Conservation (phyloP, 164 flowering plant genomes). For the Kalanchoe fedtschenkoi region DNA sequence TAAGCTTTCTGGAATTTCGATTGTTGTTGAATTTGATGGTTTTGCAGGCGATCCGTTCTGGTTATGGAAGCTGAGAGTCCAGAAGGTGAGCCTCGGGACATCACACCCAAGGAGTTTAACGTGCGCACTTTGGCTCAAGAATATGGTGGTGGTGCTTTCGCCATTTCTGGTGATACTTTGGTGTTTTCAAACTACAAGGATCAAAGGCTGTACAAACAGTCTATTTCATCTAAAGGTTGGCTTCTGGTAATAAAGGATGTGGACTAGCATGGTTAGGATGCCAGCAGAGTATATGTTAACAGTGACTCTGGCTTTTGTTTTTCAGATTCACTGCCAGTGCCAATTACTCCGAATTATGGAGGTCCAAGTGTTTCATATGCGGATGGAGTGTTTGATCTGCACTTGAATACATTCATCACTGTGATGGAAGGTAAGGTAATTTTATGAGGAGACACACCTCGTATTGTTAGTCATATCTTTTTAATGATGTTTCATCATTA, state of each 20-base stretch:
- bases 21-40: not conserved
- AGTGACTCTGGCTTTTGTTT: not conserved
- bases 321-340: conserved; percentile 25
- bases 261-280: not conserved
- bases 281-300: not conserved
- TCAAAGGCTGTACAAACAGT: conserved; percentile 80
- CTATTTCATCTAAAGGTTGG: conserved; percentile 41
- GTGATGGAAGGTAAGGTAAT: conserved; percentile 38
- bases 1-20: not conserved
- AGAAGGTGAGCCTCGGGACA: conserved; percentile 52
- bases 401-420: conserved; percentile 27
- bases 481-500: not conserved
- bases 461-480: not conserved
- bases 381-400: conserved; percentile 43
- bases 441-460: not conserved
- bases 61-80: conserved; percentile 45
- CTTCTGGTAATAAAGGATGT: not conserved
- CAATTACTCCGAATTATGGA: conserved; percentile 42
- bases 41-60: conserved; percentile 59
- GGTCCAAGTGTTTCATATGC: conserved; percentile 30
- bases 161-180: conserved; percentile 42
- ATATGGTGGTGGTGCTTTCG: conserved; percentile 88
- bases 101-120: conserved; percentile 62
- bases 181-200: conserved; percentile 84
- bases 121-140: conserved; percentile 79